These are phyloP conservation scores for Cordyceps militaris DNA, from an alignment of 2,329 filamentous ascomycete genomes.

Conservation along the genomic window DNA sequence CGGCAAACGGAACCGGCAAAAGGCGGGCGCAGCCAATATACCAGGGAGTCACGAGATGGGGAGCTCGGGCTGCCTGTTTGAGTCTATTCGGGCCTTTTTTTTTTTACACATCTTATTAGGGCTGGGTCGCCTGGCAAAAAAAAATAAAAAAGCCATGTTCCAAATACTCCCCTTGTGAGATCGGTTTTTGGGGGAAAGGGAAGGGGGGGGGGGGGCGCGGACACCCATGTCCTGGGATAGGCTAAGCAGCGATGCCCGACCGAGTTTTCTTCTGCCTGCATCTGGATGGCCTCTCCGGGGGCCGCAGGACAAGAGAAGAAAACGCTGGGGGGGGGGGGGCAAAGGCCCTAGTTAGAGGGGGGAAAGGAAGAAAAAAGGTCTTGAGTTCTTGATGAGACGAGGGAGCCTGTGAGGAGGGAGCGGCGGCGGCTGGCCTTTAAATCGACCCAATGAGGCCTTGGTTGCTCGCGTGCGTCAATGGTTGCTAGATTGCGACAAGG, in stretches of 20 bases:
- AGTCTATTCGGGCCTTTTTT: not conserved
- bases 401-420: not conserved
- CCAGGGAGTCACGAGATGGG: too few relatives aligned
- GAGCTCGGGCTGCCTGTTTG: not conserved
- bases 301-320: not conserved
- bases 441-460: not conserved
- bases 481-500: not conserved
- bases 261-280: not conserved
- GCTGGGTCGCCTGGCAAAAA: not conserved
- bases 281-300: too few relatives aligned
- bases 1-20: too few relatives aligned
- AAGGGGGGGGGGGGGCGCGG: too few relatives aligned
- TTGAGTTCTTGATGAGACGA: not conserved
- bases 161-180: not conserved
- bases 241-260: constrained; percentile 2
- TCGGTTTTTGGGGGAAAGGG: not conserved
- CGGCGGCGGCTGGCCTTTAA: not conserved
- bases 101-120: not conserved
- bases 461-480: not conserved
- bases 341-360: not conserved
- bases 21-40: too few relatives aligned
- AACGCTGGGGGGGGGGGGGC: not conserved
- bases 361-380: not conserved
- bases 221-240: not conserved
- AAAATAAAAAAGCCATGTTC: constrained; percentile 4